Conservation (phyloP, 2,329 filamentous ascomycete species). For the Alternaria novae-zelandiae region DNA sequence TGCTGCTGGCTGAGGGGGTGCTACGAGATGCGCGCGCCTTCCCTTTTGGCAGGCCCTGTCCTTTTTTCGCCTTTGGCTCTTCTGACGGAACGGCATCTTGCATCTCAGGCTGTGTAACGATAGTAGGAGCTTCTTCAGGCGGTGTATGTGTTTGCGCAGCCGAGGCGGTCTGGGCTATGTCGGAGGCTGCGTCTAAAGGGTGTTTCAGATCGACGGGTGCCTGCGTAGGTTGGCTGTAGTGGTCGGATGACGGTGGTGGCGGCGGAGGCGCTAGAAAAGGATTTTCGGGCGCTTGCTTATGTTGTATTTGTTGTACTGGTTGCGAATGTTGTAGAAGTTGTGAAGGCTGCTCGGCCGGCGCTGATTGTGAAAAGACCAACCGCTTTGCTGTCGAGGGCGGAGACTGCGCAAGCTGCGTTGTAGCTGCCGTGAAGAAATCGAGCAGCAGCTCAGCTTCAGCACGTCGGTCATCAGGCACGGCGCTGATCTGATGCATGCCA, state of each 20-base stretch:
- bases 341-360: slow-evolving; percentile 11
- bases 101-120: slow-evolving; percentile 16
- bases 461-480: slow-evolving; percentile 43
- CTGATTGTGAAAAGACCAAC: slow-evolving; percentile 35
- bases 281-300: slow-evolving; percentile 13
- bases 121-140: slow-evolving; percentile 40
- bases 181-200: slow-evolving; percentile 14
- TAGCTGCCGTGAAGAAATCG: slow-evolving; percentile 48
- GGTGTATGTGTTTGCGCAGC: slow-evolving; percentile 50
- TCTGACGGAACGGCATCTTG: slow-evolving; percentile 22
- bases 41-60: slow-evolving; percentile 55
- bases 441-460: slow-evolving; percentile 56
- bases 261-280: slow-evolving; percentile 12
- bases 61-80: slow-evolving; percentile 44
- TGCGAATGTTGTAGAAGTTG: neutral
- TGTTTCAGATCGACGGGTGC: slow-evolving; percentile 23
- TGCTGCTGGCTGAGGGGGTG: slow-evolving; percentile 41
- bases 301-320: slow-evolving; percentile 5
- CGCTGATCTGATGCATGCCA: slow-evolving; percentile 42
- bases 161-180: slow-evolving; percentile 11
- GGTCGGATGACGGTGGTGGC: slow-evolving; percentile 10
- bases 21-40: slow-evolving; percentile 52
- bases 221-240: slow-evolving; percentile 16
- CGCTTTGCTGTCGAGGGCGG: slow-evolving; percentile 37
- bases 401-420: slow-evolving; percentile 31